These are phyloP conservation scores for Ananas comosus DNA, from an alignment of 176 grass and related monocot genomes.

Conservation along the genomic window DNA sequence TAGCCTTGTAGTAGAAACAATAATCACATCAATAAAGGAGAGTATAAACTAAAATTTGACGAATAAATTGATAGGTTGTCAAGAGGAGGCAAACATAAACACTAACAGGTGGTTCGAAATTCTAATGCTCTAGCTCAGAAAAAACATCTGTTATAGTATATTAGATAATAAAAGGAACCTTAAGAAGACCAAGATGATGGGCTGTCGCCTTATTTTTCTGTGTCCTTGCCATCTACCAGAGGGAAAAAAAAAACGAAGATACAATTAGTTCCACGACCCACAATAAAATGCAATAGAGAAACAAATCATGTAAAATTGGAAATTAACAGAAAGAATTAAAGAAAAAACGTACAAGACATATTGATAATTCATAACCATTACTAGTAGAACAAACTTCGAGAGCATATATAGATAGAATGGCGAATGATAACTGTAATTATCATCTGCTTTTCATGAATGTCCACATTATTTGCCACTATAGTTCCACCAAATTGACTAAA, in stretches of 20 bases:
- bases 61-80: not conserved
- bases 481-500: no score
- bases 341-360: not conserved
- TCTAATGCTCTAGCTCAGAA: not conserved
- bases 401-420: no score
- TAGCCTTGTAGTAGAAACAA: conserved; percentile 36
- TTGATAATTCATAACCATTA: no score
- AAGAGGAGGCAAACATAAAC: no score
- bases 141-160: not conserved
- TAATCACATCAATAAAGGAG: no score
- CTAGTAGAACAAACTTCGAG: no score
- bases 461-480: no score
- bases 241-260: not conserved
- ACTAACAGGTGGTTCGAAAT: not conserved
- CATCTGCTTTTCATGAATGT: no score
- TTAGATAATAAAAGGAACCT: conserved; percentile 29
- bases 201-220: conserved; percentile 99
- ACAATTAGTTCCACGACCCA: conserved; percentile 1
- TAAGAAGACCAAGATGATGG: conserved; percentile 92
- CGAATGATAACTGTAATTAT: no score
- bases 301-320: conserved; percentile 10
- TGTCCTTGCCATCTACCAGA: conserved; percentile 74
- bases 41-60: not conserved
- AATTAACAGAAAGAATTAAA: not conserved
- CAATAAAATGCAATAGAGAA: no score